Evolutionary conservation across 495 filamentous ascomycete genomes (phyloP).

Genomic region (Neurospora sp.): DNA sequence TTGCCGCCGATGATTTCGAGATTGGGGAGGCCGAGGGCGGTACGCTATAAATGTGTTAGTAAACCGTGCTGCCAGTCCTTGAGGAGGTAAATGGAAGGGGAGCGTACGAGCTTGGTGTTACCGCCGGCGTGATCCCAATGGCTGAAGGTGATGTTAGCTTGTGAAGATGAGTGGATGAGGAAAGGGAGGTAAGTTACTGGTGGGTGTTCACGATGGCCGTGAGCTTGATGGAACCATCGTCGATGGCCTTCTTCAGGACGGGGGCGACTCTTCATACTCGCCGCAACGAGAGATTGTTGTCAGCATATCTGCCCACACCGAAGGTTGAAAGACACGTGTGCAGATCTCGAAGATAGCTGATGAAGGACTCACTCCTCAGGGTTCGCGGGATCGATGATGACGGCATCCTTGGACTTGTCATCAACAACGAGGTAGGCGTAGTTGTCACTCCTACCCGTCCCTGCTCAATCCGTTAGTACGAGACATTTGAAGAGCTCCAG

Average conservation of each 20-base stretch:
- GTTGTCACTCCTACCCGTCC: slow-evolving; percentile 85
- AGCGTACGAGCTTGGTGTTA: slow-evolving; percentile 64
- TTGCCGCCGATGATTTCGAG: slow-evolving; percentile 79
- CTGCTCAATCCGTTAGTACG: slow-evolving; percentile 30
- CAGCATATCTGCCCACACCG: neutral
- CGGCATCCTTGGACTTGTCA: slow-evolving; percentile 78
- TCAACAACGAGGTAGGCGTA: slow-evolving; percentile 95
- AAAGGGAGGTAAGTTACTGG: slow-evolving; percentile 51
- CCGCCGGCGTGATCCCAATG: slow-evolving; percentile 95
- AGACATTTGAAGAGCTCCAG: neutral
- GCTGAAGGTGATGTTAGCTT: slow-evolving; percentile 33
- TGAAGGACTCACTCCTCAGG: slow-evolving; percentile 64
- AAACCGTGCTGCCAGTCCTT: neutral
- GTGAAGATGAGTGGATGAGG: neutral
- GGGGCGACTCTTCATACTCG: slow-evolving; percentile 58
- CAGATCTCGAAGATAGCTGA: neutral
- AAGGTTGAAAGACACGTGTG: neutral
- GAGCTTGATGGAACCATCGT: slow-evolving; percentile 65
- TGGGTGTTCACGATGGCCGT: slow-evolving; percentile 92
- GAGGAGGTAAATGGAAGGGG: neutral
- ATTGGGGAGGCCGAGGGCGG: slow-evolving; percentile 41
- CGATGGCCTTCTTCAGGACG: slow-evolving; percentile 61
- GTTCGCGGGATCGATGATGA: slow-evolving; percentile 91
- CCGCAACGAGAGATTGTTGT: neutral
- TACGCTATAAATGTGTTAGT: slow-evolving; percentile 41